Percentiles rank a stretch among this genome's conserved stretches.
phyloP scores from a whole-genome alignment of 148 eudicot genomes.

The Fagopyrum tataricum region DNA sequence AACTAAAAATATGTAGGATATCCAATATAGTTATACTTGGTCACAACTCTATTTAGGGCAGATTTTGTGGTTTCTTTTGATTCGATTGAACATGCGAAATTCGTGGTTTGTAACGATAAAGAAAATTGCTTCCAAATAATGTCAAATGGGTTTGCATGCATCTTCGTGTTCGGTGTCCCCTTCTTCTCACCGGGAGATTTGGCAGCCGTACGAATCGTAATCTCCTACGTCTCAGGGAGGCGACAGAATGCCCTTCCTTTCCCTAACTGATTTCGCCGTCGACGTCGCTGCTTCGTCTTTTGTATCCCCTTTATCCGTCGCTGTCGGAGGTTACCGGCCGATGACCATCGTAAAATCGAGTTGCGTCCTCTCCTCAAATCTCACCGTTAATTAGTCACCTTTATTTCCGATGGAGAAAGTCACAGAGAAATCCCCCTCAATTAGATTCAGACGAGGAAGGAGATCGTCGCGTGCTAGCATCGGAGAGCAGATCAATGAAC shows the following conservation, averaged over 20 bases:
- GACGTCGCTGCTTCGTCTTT: background rate
- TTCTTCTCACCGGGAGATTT: background rate
- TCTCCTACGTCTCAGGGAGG: background rate
- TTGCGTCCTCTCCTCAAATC: background rate
- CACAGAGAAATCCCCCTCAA: constrained; percentile 10
- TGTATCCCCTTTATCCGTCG: background rate
- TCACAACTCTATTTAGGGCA: background rate
- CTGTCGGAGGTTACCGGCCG: background rate
- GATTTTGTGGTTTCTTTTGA: background rate
- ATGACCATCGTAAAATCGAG: background rate
- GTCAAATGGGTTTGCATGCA: background rate
- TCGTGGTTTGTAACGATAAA: background rate
- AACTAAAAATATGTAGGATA: too few species aligned
- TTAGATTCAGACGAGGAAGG: constrained; percentile 23
- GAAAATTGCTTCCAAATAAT: background rate
- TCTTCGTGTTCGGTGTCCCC: background rate
- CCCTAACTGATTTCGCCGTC: background rate
- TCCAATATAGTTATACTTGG: background rate
- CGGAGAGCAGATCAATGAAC: background rate
- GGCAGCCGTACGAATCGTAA: background rate
- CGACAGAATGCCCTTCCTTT: background rate
- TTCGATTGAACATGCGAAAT: background rate
- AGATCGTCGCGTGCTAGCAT: constrained; percentile 28
- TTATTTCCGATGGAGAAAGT: constrained; percentile 3
- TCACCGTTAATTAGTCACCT: background rate